Percentiles rank a stretch among this genome's conserved stretches.
Evolutionary conservation across 441 rosid genomes (phyloP).

Genomic region (Arabidopsis hybrid): DNA sequence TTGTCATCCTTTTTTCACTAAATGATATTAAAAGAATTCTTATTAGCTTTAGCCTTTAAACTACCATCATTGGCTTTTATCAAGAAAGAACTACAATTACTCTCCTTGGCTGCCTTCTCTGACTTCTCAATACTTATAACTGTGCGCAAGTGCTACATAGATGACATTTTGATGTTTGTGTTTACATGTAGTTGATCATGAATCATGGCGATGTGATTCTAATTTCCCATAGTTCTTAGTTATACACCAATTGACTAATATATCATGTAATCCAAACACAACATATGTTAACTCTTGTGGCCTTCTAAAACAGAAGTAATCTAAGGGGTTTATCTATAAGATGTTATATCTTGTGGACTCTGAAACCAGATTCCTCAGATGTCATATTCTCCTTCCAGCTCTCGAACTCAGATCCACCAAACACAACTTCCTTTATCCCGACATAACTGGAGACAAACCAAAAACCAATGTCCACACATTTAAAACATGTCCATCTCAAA

Average conservation of each 20-base stretch:
- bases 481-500: background rate
- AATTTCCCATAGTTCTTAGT: too few relatives aligned
- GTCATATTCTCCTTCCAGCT: slow-evolving; percentile 80
- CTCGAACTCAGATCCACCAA: slow-evolving; percentile 87
- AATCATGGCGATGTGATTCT: too few relatives aligned
- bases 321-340: background rate
- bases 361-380: slow-evolving; percentile 76
- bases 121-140: too few relatives aligned
- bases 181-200: too few relatives aligned
- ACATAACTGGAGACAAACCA: slow-evolving; percentile 55
- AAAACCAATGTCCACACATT: slow-evolving; percentile 15
- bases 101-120: too few relatives aligned
- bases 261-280: too few relatives aligned
- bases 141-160: too few relatives aligned
- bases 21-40: background rate
- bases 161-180: too few relatives aligned
- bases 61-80: too few relatives aligned
- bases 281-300: too few relatives aligned
- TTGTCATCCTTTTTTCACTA: background rate
- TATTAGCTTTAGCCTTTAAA: background rate
- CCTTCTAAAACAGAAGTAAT: background rate
- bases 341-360: slow-evolving; percentile 69
- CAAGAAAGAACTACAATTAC: too few relatives aligned
- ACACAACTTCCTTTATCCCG: slow-evolving; percentile 79
- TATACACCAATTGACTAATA: too few relatives aligned